phyloP scores from a whole-genome alignment of 179 eudicot genomes.

The Pouteria campechiana region DNA sequence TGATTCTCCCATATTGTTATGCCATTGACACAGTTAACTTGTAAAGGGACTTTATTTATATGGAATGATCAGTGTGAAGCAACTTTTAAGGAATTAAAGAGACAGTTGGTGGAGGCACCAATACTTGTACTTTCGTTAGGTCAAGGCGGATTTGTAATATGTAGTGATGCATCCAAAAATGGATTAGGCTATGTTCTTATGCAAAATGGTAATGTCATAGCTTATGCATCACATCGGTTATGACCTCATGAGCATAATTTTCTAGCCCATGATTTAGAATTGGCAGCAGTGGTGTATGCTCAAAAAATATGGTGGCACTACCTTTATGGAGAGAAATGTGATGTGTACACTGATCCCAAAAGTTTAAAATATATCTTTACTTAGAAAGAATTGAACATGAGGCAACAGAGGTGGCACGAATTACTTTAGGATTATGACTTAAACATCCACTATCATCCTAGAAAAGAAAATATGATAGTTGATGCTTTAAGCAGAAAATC shows the following conservation, averaged over 20 bases:
- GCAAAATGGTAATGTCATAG: slow-evolving; percentile 3
- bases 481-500: slow-evolving; percentile 1
- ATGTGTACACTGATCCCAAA: neutral
- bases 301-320: too few species aligned
- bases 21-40: neutral
- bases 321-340: too few species aligned
- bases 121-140: neutral
- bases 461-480: slow-evolving; percentile 5
- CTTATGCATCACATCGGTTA: too few species aligned
- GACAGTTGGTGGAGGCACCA: neutral
- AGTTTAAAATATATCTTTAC: slow-evolving; percentile 1
- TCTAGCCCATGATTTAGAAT: too few species aligned
- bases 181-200: slow-evolving; percentile 1
- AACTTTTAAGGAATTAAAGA: neutral
- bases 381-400: slow-evolving; percentile 1
- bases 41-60: neutral
- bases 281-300: too few species aligned
- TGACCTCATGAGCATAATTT: too few species aligned
- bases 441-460: neutral
- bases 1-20: neutral
- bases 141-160: neutral
- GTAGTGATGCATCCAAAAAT: neutral
- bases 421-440: slow-evolving; percentile 4
- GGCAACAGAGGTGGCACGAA: slow-evolving; percentile 4
- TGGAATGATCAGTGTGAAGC: slow-evolving; percentile 1